Conservation (phyloP, 805 yeast genomes). For the Pichia phayaonensis region DNA sequence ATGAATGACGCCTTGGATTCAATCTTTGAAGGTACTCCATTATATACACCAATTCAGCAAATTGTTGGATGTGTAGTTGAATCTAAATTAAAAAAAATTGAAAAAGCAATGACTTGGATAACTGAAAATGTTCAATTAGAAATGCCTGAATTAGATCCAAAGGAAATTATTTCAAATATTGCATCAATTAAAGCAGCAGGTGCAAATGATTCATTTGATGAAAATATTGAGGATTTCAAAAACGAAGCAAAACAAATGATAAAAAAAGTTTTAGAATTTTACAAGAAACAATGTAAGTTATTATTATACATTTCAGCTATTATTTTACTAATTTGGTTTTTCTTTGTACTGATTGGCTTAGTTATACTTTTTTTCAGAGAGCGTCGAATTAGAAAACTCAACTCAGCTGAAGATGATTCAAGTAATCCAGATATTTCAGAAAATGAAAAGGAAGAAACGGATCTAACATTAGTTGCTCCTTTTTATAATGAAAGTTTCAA, state of each 20-base stretch:
- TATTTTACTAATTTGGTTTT: slow-evolving; percentile 41
- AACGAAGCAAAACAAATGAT: slow-evolving; percentile 21
- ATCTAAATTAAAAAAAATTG: slow-evolving; percentile 56
- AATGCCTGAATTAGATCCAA: slow-evolving; percentile 41
- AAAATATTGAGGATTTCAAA: slow-evolving; percentile 15
- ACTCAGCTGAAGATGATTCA: neutral
- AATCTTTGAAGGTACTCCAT: slow-evolving; percentile 61
- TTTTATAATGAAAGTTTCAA: slow-evolving; percentile 7
- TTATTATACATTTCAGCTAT: slow-evolving; percentile 42
- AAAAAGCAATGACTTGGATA: slow-evolving; percentile 75
- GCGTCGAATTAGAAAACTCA: neutral
- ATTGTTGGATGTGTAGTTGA: slow-evolving; percentile 78
- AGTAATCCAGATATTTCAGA: neutral
- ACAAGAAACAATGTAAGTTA: slow-evolving; percentile 29
- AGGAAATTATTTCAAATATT: slow-evolving; percentile 8
- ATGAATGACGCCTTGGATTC: slow-evolving; percentile 52
- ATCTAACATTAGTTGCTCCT: slow-evolving; percentile 11
- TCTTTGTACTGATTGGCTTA: slow-evolving; percentile 29
- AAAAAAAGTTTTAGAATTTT: slow-evolving; percentile 26
- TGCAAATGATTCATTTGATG: slow-evolving; percentile 5
- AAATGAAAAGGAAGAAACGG: neutral
- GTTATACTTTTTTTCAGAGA: slow-evolving; percentile 12
- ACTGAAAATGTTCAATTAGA: slow-evolving; percentile 50
- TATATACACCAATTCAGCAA: slow-evolving; percentile 53
- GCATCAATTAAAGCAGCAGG: slow-evolving; percentile 5